Conservation (phyloP, 1,284 basidiomycete genomes). For the Ustilago nuda region DNA sequence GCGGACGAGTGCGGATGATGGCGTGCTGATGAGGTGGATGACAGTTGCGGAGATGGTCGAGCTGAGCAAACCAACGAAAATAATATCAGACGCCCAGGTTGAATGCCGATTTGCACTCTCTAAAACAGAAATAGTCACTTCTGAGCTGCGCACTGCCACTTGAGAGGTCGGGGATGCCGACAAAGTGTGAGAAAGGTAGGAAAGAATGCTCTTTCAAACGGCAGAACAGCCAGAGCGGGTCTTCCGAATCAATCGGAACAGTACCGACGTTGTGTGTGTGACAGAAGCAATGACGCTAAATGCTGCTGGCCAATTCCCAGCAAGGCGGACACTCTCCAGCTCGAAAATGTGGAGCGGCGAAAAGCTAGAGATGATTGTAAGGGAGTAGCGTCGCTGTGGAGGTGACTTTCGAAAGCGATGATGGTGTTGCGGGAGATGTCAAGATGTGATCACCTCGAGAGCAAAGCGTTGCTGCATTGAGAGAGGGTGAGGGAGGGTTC, state of each 20-base stretch:
- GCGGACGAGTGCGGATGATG: neutral
- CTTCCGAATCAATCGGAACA: neutral
- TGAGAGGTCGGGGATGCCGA: neutral
- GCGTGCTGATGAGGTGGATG: constrained; percentile 4
- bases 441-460: constrained; percentile 1
- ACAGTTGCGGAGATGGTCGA: neutral
- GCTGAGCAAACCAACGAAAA: neutral
- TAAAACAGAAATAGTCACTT: neutral
- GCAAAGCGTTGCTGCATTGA: neutral
- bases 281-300: neutral
- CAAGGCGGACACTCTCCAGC: neutral
- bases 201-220: neutral
- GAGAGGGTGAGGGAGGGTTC: neutral
- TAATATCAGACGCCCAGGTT: neutral
- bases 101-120: neutral
- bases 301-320: neutral
- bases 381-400: neutral
- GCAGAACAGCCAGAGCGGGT: neutral
- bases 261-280: neutral
- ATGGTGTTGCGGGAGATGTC: neutral
- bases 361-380: neutral
- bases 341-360: neutral
- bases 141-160: neutral
- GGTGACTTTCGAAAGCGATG: neutral
- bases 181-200: neutral